Conservation (phyloP, 2,329 filamentous ascomycete species). For the Monosporascus sp. region DNA sequence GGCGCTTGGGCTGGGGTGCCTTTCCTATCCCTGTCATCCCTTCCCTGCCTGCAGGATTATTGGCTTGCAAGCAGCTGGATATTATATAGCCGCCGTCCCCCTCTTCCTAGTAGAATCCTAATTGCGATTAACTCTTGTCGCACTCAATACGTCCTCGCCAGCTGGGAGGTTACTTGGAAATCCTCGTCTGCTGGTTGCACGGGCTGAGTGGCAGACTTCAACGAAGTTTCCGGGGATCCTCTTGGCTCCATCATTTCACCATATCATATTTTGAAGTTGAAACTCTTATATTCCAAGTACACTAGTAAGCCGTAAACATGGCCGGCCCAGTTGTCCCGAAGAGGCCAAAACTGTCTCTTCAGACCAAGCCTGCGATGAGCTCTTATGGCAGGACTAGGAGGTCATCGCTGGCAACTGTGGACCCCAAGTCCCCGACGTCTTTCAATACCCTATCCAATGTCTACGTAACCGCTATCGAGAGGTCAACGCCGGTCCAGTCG, state of each 20-base stretch:
- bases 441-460: constrained; percentile 64
- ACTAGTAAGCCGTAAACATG: constrained; percentile 26
- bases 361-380: constrained; percentile 42
- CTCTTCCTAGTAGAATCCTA: constrained; percentile 10
- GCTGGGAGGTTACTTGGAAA: constrained; percentile 19
- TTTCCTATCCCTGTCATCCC: constrained; percentile 6
- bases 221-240: constrained; percentile 4
- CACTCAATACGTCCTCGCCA: constrained; percentile 14
- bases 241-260: not conserved
- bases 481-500: constrained; percentile 44
- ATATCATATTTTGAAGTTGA: not conserved
- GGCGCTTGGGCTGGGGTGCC: constrained; percentile 12
- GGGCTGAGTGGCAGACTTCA: constrained; percentile 12
- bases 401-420: constrained; percentile 38
- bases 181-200: constrained; percentile 18
- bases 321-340: constrained; percentile 32
- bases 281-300: not conserved
- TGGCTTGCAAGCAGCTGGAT: constrained; percentile 11
- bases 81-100: constrained; percentile 23
- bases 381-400: constrained; percentile 34
- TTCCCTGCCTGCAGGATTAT: constrained; percentile 9
- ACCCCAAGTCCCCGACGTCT: constrained; percentile 55
- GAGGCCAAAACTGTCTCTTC: constrained; percentile 52
- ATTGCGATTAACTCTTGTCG: constrained; percentile 9
- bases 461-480: constrained; percentile 58